A percentile compares a stretch with the other conserved stretches of the same genome.
phyloP scores from a whole-genome alignment of 2,329 filamentous ascomycete genomes.

The Phialophora chinensis region DNA sequence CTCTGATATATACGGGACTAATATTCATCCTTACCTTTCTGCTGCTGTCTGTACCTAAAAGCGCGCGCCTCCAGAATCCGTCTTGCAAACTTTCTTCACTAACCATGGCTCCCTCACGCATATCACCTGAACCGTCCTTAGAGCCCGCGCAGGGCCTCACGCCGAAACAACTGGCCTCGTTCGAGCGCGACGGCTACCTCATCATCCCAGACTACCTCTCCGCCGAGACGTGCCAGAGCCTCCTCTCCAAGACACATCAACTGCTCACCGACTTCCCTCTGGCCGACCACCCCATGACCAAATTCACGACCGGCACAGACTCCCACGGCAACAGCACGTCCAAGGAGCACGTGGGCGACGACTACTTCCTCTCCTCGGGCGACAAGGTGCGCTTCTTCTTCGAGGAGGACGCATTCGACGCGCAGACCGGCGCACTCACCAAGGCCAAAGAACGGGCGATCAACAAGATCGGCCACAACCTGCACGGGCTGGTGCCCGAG shows the following conservation, averaged over 20 bases:
- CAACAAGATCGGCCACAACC: constrained; percentile 84
- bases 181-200: constrained; percentile 85
- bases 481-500: constrained; percentile 71
- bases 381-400: constrained; percentile 98
- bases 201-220: constrained; percentile 77
- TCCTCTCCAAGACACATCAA: constrained; percentile 75
- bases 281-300: constrained; percentile 86
- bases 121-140: constrained; percentile 30
- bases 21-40: background rate
- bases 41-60: background rate
- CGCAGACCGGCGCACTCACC: constrained; percentile 63
- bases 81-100: background rate
- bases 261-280: constrained; percentile 79
- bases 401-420: constrained; percentile 86
- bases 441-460: constrained; percentile 85
- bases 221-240: constrained; percentile 49
- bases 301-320: constrained; percentile 84
- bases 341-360: constrained; percentile 80
- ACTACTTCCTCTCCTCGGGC: constrained; percentile 88
- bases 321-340: constrained; percentile 52
- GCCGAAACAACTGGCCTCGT: constrained; percentile 36
- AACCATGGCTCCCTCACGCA: constrained; percentile 32
- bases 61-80: too few relatives aligned
- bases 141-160: constrained; percentile 33
- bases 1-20: background rate